Evolutionary conservation across 495 filamentous ascomycete species (phyloP).

Genomic region (Podospora sp.): DNA sequence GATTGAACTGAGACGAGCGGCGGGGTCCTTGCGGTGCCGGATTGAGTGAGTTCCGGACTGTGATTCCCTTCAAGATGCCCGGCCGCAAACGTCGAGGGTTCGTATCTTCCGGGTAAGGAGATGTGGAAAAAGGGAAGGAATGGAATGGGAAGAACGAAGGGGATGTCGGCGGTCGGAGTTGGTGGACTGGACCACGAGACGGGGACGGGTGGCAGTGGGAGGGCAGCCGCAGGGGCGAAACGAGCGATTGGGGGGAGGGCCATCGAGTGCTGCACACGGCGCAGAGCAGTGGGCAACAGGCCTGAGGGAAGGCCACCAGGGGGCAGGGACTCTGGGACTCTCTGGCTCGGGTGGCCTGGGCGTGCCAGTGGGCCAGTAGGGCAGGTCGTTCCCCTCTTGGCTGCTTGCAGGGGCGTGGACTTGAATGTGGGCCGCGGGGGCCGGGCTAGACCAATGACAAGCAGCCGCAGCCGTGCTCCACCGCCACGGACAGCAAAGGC

Average conservation of each 20-base stretch:
- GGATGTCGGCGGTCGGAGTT: conserved; percentile 11
- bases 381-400: conserved; percentile 25
- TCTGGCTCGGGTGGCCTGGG: conserved; percentile 7
- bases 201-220: conserved; percentile 22
- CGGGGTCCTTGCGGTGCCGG: conserved; percentile 3
- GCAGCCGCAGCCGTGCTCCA: conserved; percentile 3
- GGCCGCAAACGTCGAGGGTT: conserved; percentile 14
- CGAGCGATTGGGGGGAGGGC: conserved; percentile 3
- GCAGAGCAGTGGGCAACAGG: conserved; percentile 4
- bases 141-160: conserved; percentile 9
- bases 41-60: conserved; percentile 4
- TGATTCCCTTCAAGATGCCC: conserved; percentile 7
- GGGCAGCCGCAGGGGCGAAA: conserved; percentile 2
- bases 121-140: conserved; percentile 12
- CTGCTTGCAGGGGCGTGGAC: conserved; percentile 31
- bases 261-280: neutral
- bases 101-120: conserved; percentile 1
- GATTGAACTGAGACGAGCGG: conserved; percentile 18
- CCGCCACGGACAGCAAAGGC: conserved; percentile 15
- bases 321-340: conserved; percentile 4
- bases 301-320: neutral
- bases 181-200: conserved; percentile 17
- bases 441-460: conserved; percentile 26
- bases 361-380: conserved; percentile 13
- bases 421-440: conserved; percentile 29